Percentiles rank a stretch among this genome's conserved stretches.
phyloP scores from a whole-genome alignment of 371 early-diverging fungal species.

The Umbelopsis sp. region DNA sequence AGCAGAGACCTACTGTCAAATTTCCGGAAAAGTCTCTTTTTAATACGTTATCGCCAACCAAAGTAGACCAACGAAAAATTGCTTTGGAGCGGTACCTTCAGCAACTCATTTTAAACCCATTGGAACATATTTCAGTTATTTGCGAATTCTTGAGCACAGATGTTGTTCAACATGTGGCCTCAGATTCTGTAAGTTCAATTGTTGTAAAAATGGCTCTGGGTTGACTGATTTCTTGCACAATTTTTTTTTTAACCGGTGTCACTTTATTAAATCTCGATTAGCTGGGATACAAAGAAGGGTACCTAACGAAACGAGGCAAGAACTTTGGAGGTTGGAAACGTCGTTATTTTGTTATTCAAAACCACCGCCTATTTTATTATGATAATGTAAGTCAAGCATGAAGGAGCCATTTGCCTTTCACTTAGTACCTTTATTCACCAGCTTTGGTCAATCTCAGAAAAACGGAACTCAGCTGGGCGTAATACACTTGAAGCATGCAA shows the following conservation, averaged over 20 bases:
- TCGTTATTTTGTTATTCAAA: slow-evolving; percentile 70
- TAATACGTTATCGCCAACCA: slow-evolving; percentile 71
- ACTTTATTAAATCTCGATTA: slow-evolving; percentile 2
- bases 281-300: slow-evolving; percentile 62
- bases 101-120: slow-evolving; percentile 51
- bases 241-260: slow-evolving; percentile 15
- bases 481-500: slow-evolving; percentile 55
- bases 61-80: slow-evolving; percentile 73
- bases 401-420: not conserved
- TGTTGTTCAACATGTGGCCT: slow-evolving; percentile 40
- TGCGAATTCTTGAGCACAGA: slow-evolving; percentile 72
- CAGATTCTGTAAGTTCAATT: slow-evolving; percentile 8
- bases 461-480: slow-evolving; percentile 52
- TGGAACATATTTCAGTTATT: slow-evolving; percentile 55
- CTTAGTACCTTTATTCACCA: not conserved
- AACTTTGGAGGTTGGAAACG: slow-evolving; percentile 86
- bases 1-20: slow-evolving; percentile 55
- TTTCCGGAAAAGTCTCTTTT: slow-evolving; percentile 86
- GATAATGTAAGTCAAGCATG: slow-evolving; percentile 49
- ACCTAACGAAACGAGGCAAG: slow-evolving; percentile 81
- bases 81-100: slow-evolving; percentile 75
- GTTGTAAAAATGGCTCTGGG: not conserved
- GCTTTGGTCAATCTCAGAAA: slow-evolving; percentile 29
- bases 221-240: not conserved
- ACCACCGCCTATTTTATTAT: slow-evolving; percentile 66